Percentiles rank a stretch among this genome's conserved stretches.
Conservation (phyloP, 2,329 filamentous ascomycete species). For the Penicillium janthinellum region DNA sequence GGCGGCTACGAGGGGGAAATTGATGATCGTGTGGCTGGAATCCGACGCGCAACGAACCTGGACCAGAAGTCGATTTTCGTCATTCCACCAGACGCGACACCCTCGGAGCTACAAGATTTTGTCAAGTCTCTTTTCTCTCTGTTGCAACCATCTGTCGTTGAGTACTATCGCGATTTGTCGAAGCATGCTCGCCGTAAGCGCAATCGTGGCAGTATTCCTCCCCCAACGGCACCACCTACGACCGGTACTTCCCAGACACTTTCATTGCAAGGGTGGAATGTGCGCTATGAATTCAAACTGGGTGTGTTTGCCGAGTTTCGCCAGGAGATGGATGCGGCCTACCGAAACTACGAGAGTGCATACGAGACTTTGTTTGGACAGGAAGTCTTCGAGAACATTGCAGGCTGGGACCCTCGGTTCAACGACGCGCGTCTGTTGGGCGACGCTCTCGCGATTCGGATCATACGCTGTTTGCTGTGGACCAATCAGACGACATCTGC, state of each 20-base stretch:
- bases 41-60: constrained; percentile 75
- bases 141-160: constrained; percentile 73
- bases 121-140: constrained; percentile 71
- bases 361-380: constrained; percentile 80
- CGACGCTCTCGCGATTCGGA: constrained; percentile 77
- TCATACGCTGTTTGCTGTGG: constrained; percentile 81
- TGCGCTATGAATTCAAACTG: constrained; percentile 92
- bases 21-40: constrained; percentile 76
- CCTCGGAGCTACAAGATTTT: constrained; percentile 71
- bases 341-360: constrained; percentile 82
- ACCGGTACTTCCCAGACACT: constrained; percentile 81
- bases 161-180: constrained; percentile 94
- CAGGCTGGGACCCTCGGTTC: constrained; percentile 87
- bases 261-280: constrained; percentile 85
- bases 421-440: constrained; percentile 88
- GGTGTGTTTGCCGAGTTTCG: constrained; percentile 90
- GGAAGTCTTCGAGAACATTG: constrained; percentile 84
- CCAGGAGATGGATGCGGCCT: constrained; percentile 85
- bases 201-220: constrained; percentile 73
- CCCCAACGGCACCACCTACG: constrained; percentile 80
- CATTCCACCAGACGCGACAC: constrained; percentile 71
- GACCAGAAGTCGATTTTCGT: constrained; percentile 87
- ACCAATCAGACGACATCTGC: constrained; percentile 76
- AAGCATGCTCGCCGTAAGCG: constrained; percentile 89
- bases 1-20: constrained; percentile 61